These are phyloP conservation scores for Nitzschia palea DNA, from an alignment of 108 stramenopile genomes.

Conservation along the genomic window DNA sequence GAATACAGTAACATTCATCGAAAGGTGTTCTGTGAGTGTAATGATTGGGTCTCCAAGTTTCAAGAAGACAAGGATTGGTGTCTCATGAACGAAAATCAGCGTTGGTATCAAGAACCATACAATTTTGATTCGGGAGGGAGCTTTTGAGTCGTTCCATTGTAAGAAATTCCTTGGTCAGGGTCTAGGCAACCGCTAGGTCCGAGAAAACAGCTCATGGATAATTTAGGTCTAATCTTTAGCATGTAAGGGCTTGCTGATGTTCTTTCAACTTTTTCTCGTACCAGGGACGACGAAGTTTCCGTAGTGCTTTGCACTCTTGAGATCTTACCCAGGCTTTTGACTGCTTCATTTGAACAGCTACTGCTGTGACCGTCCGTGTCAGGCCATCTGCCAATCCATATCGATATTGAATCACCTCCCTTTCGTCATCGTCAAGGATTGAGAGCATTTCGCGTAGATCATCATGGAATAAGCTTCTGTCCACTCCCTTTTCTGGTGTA, in stretches of 20 bases:
- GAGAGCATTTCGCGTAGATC: slow-evolving; percentile 84
- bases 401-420: slow-evolving; percentile 63
- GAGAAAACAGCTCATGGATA: too few species aligned
- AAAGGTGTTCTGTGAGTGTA: slow-evolving; percentile 62
- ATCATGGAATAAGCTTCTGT: slow-evolving; percentile 70
- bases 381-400: slow-evolving; percentile 88
- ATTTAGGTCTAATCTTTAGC: too few species aligned
- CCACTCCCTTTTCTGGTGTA: slow-evolving; percentile 65
- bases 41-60: slow-evolving; percentile 55
- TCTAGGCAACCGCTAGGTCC: too few species aligned
- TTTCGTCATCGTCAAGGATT: slow-evolving; percentile 76
- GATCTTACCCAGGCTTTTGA: slow-evolving; percentile 86
- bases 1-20: slow-evolving; percentile 34
- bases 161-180: too few species aligned
- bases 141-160: too few species aligned
- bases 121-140: slow-evolving; percentile 33
- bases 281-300: slow-evolving; percentile 88
- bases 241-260: slow-evolving; percentile 66
- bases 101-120: slow-evolving; percentile 30
- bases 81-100: slow-evolving; percentile 20
- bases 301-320: slow-evolving; percentile 84
- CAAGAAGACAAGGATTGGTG: slow-evolving; percentile 47
- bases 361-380: slow-evolving; percentile 82
- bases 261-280: slow-evolving; percentile 88
- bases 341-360: slow-evolving; percentile 77